A percentile compares a stretch with the other conserved stretches of the same genome.
Conservation (phyloP, 164 flowering plant species). For the Macadamia tetraphylla region DNA sequence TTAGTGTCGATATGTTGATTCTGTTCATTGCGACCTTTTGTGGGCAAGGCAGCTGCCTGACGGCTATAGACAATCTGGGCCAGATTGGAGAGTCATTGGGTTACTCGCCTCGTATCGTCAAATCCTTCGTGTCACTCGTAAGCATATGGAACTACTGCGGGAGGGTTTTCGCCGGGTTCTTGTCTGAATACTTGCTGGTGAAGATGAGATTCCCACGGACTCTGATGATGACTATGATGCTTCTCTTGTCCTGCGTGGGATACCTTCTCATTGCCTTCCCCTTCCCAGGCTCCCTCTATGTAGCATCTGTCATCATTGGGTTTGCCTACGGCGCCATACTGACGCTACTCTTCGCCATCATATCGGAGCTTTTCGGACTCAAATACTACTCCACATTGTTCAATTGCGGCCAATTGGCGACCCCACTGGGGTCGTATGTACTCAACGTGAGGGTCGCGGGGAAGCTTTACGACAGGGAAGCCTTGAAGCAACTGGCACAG, state of each 20-base stretch:
- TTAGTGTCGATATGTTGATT: constrained; percentile 19
- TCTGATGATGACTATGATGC: constrained; percentile 36
- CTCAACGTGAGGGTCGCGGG: constrained; percentile 44
- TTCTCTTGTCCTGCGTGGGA: constrained; percentile 32
- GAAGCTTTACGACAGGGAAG: constrained; percentile 45
- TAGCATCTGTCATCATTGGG: constrained; percentile 45
- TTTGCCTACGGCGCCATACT: constrained; percentile 47
- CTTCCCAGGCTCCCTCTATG: constrained; percentile 33
- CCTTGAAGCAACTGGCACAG: constrained; percentile 35
- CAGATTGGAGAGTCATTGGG: constrained; percentile 26
- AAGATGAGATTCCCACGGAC: constrained; percentile 40
- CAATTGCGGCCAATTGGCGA: constrained; percentile 48
- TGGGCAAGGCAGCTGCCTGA: constrained; percentile 14
- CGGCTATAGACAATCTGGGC: constrained; percentile 23
- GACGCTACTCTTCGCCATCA: constrained; percentile 38
- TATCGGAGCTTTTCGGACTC: constrained; percentile 58
- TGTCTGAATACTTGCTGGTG: constrained; percentile 33
- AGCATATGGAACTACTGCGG: constrained; percentile 65
- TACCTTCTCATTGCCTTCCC: constrained; percentile 49
- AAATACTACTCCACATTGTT: constrained; percentile 56
- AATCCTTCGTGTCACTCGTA: constrained; percentile 33
- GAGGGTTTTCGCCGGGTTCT: constrained; percentile 47
- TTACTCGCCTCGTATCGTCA: constrained; percentile 10
- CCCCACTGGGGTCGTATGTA: constrained; percentile 53
- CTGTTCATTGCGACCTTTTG: constrained; percentile 13